phyloP scores from a whole-genome alignment of 1,139 yeast genomes.

The Meyerozyma elateridarum region DNA sequence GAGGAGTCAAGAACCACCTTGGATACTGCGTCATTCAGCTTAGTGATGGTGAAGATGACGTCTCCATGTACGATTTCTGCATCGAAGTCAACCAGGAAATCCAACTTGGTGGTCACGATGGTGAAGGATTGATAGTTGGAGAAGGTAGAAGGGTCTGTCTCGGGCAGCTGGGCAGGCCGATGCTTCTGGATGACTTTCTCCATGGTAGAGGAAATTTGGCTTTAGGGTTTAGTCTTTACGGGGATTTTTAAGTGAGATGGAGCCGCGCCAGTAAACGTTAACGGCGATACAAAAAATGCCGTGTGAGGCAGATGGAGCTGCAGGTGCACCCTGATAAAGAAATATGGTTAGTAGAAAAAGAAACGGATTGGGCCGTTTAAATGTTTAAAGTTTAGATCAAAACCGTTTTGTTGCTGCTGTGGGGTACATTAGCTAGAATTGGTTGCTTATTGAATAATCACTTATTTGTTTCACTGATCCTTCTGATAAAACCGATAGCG shows the following conservation, averaged over 20 bases:
- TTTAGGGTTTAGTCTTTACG: too few relatives aligned
- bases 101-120: conserved; percentile 48
- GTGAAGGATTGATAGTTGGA: conserved; percentile 62
- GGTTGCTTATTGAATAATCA: too few relatives aligned
- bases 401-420: too few relatives aligned
- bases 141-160: conserved; percentile 66
- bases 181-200: conserved; percentile 15
- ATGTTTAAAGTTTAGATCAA: too few relatives aligned
- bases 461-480: too few relatives aligned
- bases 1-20: conserved; percentile 65
- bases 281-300: background rate
- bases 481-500: too few relatives aligned
- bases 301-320: background rate
- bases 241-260: background rate
- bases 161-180: conserved; percentile 49
- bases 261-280: background rate
- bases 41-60: conserved; percentile 44
- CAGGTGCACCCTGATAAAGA: too few relatives aligned
- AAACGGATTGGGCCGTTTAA: too few relatives aligned
- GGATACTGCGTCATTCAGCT: conserved; percentile 18
- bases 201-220: too few relatives aligned
- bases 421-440: too few relatives aligned
- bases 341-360: too few relatives aligned
- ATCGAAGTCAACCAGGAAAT: conserved; percentile 54
- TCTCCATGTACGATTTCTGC: conserved; percentile 48